Percentiles rank a stretch among this genome's conserved stretches.
Evolutionary conservation across 2,329 filamentous ascomycete genomes (phyloP).

Genomic region (Colletotrichum chlorophyti): DNA sequence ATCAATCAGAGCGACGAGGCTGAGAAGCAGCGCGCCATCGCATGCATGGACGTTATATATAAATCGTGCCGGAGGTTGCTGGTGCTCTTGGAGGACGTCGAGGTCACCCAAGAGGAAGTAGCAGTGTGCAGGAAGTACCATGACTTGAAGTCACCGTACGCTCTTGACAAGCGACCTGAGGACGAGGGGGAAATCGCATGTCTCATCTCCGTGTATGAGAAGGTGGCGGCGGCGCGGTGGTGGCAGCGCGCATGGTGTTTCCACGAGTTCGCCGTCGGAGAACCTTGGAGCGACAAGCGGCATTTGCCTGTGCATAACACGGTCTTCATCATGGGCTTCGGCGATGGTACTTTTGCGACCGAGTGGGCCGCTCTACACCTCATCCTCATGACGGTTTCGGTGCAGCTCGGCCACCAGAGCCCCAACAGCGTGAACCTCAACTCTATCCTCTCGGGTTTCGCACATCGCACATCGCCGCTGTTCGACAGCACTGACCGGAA

Average conservation of each 20-base stretch:
- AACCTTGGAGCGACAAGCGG: conserved; percentile 13
- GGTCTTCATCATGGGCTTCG: conserved; percentile 5
- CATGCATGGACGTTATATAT: conserved; percentile 15
- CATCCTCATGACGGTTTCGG: neutral
- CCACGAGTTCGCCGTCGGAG: conserved; percentile 14
- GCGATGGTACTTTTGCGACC: neutral
- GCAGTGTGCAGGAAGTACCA: neutral
- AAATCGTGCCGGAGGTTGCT: conserved; percentile 7
- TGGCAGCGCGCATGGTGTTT: conserved; percentile 22
- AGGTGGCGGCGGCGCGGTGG: conserved; percentile 14
- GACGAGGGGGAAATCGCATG: neutral
- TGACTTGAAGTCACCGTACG: neutral
- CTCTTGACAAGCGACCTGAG: neutral
- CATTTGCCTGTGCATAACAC: conserved; percentile 7
- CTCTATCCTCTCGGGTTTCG: conserved; percentile 10
- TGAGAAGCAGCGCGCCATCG: conserved; percentile 32
- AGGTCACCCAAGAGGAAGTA: neutral
- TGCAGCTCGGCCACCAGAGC: neutral
- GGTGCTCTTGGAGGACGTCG: conserved; percentile 14
- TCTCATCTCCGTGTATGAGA: neutral
- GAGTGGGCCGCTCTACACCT: conserved; percentile 1
- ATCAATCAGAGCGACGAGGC: conserved; percentile 45
- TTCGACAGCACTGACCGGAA: neutral
- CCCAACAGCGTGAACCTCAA: neutral
- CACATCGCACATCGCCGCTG: conserved; percentile 6